Conservation (phyloP, 345 rosid species). For the Nasturtium officinale region DNA sequence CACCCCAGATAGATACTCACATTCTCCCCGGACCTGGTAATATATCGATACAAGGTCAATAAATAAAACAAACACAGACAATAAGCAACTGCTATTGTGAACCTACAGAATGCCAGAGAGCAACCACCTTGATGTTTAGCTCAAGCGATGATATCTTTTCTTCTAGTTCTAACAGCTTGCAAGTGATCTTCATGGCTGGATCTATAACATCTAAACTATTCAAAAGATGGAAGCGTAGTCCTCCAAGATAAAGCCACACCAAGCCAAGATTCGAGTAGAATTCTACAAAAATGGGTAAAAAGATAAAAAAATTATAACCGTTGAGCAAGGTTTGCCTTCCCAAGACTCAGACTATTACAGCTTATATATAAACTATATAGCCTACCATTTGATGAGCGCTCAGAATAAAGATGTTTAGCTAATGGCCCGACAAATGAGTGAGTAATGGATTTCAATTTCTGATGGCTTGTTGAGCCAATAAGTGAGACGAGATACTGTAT, state of each 20-base stretch:
- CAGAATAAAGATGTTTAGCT: constrained; percentile 59
- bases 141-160: constrained; percentile 61
- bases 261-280: constrained; percentile 56
- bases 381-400: constrained; percentile 54
- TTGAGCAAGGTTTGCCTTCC: constrained; percentile 11
- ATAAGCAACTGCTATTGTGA: constrained; percentile 8
- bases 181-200: constrained; percentile 74
- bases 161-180: constrained; percentile 57
- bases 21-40: constrained; percentile 75
- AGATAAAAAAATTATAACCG: neutral
- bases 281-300: constrained; percentile 44
- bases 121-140: constrained; percentile 72
- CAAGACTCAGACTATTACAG: constrained; percentile 16
- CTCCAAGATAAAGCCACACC: constrained; percentile 80
- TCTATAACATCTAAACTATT: constrained; percentile 67
- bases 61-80: constrained; percentile 6
- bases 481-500: constrained; percentile 52
- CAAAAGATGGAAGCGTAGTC: constrained; percentile 73
- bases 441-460: constrained; percentile 53
- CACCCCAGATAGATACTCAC: constrained; percentile 72
- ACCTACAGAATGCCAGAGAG: constrained; percentile 30
- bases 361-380: constrained; percentile 15
- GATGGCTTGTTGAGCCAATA: constrained; percentile 66
- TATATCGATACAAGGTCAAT: constrained; percentile 12
- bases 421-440: constrained; percentile 55